These are phyloP conservation scores for Dinochytrium kinnereticum DNA, from an alignment of 371 early-diverging fungal species.

Conservation along the genomic window DNA sequence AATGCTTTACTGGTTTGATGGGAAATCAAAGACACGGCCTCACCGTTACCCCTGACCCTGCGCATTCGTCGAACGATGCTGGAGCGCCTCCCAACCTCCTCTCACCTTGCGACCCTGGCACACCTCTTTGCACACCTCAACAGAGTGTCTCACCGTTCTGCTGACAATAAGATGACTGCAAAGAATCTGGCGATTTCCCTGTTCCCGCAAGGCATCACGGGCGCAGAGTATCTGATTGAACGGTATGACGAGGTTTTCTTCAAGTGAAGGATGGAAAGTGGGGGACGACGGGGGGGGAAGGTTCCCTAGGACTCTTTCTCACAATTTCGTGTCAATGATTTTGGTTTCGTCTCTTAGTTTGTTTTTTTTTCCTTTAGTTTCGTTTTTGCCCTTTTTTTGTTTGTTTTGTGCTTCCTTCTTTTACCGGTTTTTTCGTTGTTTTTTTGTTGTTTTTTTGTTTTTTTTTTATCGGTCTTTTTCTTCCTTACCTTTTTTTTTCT, in stretches of 20 bases:
- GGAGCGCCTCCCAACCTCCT: not conserved
- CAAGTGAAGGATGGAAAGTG: slow-evolving; percentile 22
- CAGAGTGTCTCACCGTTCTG: not conserved
- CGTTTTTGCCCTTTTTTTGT: not conserved
- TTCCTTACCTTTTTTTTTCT: no score
- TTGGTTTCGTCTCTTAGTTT: not conserved
- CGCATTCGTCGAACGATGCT: not conserved
- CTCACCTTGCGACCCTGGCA: slow-evolving; percentile 5
- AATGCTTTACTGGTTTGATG: not conserved
- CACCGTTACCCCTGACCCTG: not conserved
- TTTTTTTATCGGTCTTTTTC: no score
- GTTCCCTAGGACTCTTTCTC: not conserved
- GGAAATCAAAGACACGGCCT: not conserved
- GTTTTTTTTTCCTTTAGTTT: not conserved
- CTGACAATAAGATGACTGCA: slow-evolving; percentile 16
- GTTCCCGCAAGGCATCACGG: slow-evolving; percentile 11
- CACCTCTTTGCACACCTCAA: slow-evolving; percentile 11
- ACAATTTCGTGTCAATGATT: not conserved
- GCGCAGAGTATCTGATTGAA: slow-evolving; percentile 13
- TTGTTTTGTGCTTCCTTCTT: not conserved
- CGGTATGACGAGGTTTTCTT: slow-evolving; percentile 14
- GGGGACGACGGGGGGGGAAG: not conserved
- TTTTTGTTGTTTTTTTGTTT: no score
- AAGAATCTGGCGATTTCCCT: slow-evolving; percentile 14
- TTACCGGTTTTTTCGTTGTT: no score